Base-by-base conservation (phyloP, 2,329 filamentous ascomycete species). In the Fusarium sp. region DNA sequence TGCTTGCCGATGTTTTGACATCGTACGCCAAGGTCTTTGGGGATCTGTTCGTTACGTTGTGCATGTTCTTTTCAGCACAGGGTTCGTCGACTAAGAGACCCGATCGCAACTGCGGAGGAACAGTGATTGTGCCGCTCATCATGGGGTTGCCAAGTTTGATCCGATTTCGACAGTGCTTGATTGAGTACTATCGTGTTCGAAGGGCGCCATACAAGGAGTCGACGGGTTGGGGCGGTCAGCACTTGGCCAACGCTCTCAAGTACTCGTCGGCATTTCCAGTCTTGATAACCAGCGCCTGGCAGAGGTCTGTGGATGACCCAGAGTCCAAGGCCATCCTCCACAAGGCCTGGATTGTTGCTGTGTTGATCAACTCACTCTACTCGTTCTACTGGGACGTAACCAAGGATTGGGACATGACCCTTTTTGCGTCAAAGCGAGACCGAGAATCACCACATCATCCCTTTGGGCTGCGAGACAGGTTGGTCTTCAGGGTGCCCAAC, bases 361-460 rank as follows among this genome's bases (percentile, higher is more conserved):
- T 94, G 33, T 85, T 95, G 37, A 80, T 97, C 78, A 98, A 99
- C 82, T 97, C 94, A 15, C 86, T 93, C 52, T 99, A 98, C 84
- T 95, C 93, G n/a, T 98, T 98, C 86, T 99, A 97, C 87, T 99
- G 97, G 97, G 97, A 99, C 79, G 91, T 98, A 33, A 89, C 94
- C 65, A 97, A 95, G 85, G 97, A 99, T 86, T 99, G 97, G 97
- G 97, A 98, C 80, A 87, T 99, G 71, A 94, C 93, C 0, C 87
- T 98, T 15, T 94, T 98, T 80, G 90, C 92, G 4, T 81, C 87
- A 2, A 81, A 85, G 15, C 84, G 83, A 40, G 87, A 90, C 71
- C 90, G 92, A 72, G 87, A 87, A 73, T 87, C 88, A 12, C 88
- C 88, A 2, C 90, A 93, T 30, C 89, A 95, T 76, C 90, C 94